Base-by-base conservation (phyloP, 2,329 filamentous ascomycete genomes). In the Aureobasidium sp. region DNA sequence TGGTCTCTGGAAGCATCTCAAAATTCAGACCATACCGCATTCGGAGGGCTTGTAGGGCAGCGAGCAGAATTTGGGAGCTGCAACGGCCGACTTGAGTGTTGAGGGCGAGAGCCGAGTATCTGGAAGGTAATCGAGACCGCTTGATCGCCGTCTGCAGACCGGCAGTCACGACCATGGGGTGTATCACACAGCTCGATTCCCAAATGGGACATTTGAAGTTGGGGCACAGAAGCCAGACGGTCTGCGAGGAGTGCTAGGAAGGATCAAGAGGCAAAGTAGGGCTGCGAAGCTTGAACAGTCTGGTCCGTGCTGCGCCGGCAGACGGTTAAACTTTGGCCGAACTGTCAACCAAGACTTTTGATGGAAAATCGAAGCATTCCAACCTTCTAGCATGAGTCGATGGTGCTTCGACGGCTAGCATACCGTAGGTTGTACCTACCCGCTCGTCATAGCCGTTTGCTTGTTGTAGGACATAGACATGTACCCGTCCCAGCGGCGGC, bases 141-240 rank as follows among this genome's bases (percentile, higher is more conserved):
- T 35, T 8, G 40, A 24, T 11, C 11, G 19, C 19, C n/a, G 19
- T 57, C n/a, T 12, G 17, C 17, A 29, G 15, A 57, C 15, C 14
- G 39, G 24, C 39, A 45, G 40, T 57, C 24, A 33, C 29, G 19
- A 17, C 8, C 11, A 12, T 14, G 11, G 11, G 17, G 15, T 17
- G 3, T n/a, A 3, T 24, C 15, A 15, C 17, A 45, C 17, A 24
- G 53, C 29, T 24, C 2, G 15, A 17, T 12, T n/a, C 27, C 37
- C 22, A 9, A 45, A 45, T 14, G 11, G 37, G 53, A 29, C 15
- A 57, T 57, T 44, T 57, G 53, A 57, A 57, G 53, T 57, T 57
- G 53, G 53, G 53, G 37, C 53, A 57, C 12, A 35, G 39, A 57
- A 57, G 53, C 19, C 53, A 57, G 47, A 49, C 15, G 47, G 45